Conservation (phyloP, 2,329 filamentous ascomycete genomes). For the Gnomoniopsis smithogilvyi region DNA sequence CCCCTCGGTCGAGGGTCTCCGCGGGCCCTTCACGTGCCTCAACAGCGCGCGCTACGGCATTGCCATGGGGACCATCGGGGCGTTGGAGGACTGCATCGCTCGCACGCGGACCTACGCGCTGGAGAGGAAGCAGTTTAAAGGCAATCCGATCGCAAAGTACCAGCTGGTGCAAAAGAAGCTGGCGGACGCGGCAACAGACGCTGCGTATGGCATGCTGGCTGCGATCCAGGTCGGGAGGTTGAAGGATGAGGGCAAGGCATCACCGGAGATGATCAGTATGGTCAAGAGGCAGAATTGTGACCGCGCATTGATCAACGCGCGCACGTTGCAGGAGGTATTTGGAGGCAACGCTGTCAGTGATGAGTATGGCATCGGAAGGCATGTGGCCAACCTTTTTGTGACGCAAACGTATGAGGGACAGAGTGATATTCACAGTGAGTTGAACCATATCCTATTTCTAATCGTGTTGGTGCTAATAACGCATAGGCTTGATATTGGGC, state of each 20-base stretch:
- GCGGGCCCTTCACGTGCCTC: slow-evolving; percentile 87
- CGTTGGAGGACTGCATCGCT: slow-evolving; percentile 84
- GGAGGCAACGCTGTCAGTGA: slow-evolving; percentile 98
- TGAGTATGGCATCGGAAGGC: slow-evolving; percentile 91
- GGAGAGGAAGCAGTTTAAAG: slow-evolving; percentile 93
- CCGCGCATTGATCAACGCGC: slow-evolving; percentile 73
- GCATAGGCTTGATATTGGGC: slow-evolving; percentile 62
- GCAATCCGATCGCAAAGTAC: slow-evolving; percentile 91
- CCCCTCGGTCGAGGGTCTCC: slow-evolving; percentile 80
- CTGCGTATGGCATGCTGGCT: slow-evolving; percentile 85
- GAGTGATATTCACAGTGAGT: slow-evolving; percentile 93
- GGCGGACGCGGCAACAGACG: slow-evolving; percentile 87
- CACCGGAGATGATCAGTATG: slow-evolving; percentile 95
- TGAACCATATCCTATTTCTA: slow-evolving; percentile 10
- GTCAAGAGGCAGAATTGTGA: slow-evolving; percentile 98
- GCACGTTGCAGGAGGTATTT: slow-evolving; percentile 89
- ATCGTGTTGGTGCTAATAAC: slow-evolving; percentile 28
- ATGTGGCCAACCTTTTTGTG: slow-evolving; percentile 94
- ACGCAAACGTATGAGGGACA: slow-evolving; percentile 98
- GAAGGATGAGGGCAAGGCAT: slow-evolving; percentile 84
- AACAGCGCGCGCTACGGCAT: slow-evolving; percentile 95
- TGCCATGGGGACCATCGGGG: slow-evolving; percentile 88
- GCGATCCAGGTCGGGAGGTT: slow-evolving; percentile 86
- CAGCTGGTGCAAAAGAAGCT: slow-evolving; percentile 98
- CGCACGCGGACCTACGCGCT: slow-evolving; percentile 83